Evolutionary conservation across 1,139 yeast species (phyloP).

Genomic region (Meyerozyma smithsonii): DNA sequence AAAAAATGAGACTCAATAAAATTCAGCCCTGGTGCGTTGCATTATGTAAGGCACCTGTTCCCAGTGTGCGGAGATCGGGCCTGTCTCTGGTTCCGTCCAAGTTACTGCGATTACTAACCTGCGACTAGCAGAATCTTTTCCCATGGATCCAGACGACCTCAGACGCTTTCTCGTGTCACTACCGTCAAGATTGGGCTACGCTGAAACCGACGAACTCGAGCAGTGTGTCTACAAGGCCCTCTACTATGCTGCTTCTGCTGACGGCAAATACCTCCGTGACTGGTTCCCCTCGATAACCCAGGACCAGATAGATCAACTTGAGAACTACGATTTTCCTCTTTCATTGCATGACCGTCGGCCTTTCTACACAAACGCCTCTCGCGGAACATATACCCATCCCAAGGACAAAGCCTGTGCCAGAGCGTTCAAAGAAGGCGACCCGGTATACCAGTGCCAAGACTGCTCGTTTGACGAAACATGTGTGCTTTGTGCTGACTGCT

Average conservation of each 20-base stretch:
- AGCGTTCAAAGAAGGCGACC: constrained; percentile 53
- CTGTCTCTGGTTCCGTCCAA: background rate
- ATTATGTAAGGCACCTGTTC: constrained; percentile 1
- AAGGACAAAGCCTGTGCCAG: constrained; percentile 59
- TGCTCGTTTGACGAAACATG: constrained; percentile 67
- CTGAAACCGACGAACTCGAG: background rate
- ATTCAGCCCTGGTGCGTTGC: background rate
- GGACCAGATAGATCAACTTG: background rate
- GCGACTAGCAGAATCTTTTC: background rate
- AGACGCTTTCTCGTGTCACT: background rate
- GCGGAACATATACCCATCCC: constrained; percentile 24
- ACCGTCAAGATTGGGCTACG: background rate
- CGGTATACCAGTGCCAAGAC: constrained; percentile 57
- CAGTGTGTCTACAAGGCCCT: constrained; percentile 13
- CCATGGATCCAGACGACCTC: constrained; percentile 1
- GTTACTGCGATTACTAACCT: no score
- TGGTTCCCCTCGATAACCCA: constrained; percentile 20
- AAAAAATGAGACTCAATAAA: background rate
- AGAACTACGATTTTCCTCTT: constrained; percentile 5
- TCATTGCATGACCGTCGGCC: background rate
- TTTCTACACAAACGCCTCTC: background rate
- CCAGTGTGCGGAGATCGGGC: background rate
- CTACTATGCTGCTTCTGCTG: constrained; percentile 28
- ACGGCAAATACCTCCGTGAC: constrained; percentile 23
- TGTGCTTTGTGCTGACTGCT: constrained; percentile 67